Evolutionary conservation across 129 eudicot species (phyloP).

Genomic region (Silybum marianum): DNA sequence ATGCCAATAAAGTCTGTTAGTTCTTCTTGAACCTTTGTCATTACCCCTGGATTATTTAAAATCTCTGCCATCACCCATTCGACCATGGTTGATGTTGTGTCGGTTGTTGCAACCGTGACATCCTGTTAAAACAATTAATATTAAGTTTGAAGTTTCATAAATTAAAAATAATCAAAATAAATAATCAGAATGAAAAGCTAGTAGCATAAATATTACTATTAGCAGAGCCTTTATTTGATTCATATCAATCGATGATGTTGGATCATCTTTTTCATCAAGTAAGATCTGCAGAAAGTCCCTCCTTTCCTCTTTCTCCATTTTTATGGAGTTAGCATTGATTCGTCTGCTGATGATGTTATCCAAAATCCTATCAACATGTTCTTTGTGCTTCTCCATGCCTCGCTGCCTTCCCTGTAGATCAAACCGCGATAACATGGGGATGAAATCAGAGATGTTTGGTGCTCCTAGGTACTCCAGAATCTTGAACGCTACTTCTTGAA

Average conservation of each 20-base stretch:
- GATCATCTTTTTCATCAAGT: slow-evolving; percentile 26
- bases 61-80: slow-evolving; percentile 52
- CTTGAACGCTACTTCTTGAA: slow-evolving; percentile 9
- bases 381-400: neutral
- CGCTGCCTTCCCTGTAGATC: neutral
- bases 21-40: slow-evolving; percentile 35
- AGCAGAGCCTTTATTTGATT: slow-evolving; percentile 45
- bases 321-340: neutral
- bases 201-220: slow-evolving; percentile 13
- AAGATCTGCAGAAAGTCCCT: slow-evolving; percentile 47
- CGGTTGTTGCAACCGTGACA: slow-evolving; percentile 36
- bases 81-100: slow-evolving; percentile 39
- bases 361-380: neutral
- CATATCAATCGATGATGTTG: slow-evolving; percentile 33
- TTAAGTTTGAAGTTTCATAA: neutral
- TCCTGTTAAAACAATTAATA: slow-evolving; percentile 22
- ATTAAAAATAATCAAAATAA: too few relatives aligned
- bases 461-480: slow-evolving; percentile 26
- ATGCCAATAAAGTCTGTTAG: slow-evolving; percentile 35
- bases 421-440: slow-evolving; percentile 21
- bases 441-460: slow-evolving; percentile 24
- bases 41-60: slow-evolving; percentile 28
- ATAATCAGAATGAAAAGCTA: too few relatives aligned
- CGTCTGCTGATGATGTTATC: slow-evolving; percentile 24
- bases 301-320: slow-evolving; percentile 22